Conservation (phyloP, 2,329 filamentous ascomycete species). For the Monosporascus sp. region DNA sequence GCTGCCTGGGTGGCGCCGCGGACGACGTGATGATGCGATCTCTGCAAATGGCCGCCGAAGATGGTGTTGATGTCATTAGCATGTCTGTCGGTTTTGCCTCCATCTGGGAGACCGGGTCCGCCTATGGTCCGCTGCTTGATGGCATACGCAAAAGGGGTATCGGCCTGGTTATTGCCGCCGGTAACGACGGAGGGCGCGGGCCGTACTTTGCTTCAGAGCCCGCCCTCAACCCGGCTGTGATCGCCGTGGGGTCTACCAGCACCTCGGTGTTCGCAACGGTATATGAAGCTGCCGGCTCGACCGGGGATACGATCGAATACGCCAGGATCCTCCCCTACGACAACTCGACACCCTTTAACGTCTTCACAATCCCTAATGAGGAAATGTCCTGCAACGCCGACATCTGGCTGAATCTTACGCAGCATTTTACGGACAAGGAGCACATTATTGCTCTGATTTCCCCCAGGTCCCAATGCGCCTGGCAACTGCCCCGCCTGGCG, state of each 20-base stretch:
- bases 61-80: slow-evolving; percentile 1
- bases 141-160: background rate
- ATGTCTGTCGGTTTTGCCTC: slow-evolving; percentile 1
- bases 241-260: background rate
- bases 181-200: background rate
- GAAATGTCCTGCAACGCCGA: background rate
- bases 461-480: background rate
- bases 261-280: background rate
- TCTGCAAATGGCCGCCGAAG: slow-evolving; percentile 1
- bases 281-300: background rate
- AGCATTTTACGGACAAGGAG: background rate
- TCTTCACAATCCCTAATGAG: background rate
- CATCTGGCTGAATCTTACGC: background rate
- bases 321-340: background rate
- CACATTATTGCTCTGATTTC: background rate
- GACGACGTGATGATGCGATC: slow-evolving; percentile 2
- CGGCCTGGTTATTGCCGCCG: background rate
- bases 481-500: background rate
- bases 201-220: background rate
- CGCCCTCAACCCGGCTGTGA: background rate
- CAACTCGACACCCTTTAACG: background rate
- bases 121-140: background rate
- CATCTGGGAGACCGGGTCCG: background rate
- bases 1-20: background rate
- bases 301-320: background rate